phyloP scores from a whole-genome alignment of 306 rosid species.

The Quercus bicolor region DNA sequence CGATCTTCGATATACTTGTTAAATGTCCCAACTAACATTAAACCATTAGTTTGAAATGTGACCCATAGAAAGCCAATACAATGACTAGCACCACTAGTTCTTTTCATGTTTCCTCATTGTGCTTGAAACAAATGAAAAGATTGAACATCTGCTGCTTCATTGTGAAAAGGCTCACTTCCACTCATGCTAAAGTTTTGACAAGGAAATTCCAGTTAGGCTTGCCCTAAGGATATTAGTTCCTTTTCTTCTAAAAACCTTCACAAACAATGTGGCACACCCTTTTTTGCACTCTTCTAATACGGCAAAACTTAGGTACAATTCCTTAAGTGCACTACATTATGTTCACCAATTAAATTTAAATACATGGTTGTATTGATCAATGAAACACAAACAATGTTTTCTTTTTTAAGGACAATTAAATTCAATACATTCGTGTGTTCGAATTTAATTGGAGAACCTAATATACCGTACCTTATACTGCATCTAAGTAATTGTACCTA shows the following conservation, averaged over 20 bases:
- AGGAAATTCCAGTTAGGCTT: neutral
- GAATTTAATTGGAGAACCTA: too few relatives aligned
- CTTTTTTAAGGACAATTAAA: too few relatives aligned
- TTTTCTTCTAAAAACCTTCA: neutral
- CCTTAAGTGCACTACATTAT: too few relatives aligned
- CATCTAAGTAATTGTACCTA: too few relatives aligned
- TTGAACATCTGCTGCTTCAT: neutral
- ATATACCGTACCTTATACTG: too few relatives aligned
- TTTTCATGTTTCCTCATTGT: neutral
- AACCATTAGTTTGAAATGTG: neutral
- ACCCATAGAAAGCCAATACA: neutral
- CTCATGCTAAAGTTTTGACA: neutral
- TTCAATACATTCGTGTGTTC: too few relatives aligned
- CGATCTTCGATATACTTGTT: neutral
- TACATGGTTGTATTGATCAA: too few relatives aligned
- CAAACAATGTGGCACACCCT: too few relatives aligned
- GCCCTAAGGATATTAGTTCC: neutral
- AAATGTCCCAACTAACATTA: neutral
- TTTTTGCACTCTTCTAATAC: too few relatives aligned
- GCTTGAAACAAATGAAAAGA: neutral
- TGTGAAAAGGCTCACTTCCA: neutral
- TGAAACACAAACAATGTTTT: too few relatives aligned
- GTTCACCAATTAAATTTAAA: too few relatives aligned
- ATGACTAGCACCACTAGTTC: neutral
- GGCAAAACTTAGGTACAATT: too few relatives aligned